These are phyloP conservation scores for Eucalyptus cloeziana DNA, from an alignment of 345 rosid genomes.

Conservation along the genomic window DNA sequence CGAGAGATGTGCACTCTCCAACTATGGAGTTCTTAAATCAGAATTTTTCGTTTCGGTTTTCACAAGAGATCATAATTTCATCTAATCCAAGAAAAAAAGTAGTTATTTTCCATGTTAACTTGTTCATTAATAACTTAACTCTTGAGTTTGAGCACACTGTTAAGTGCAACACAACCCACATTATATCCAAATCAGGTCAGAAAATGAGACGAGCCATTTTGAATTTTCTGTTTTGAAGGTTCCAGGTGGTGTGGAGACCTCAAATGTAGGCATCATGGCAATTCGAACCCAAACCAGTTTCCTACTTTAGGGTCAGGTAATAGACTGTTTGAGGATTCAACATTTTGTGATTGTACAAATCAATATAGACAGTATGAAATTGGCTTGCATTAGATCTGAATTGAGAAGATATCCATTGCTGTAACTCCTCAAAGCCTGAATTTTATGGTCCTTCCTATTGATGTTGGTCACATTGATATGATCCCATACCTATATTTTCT, in stretches of 20 bases:
- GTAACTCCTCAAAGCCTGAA: background rate
- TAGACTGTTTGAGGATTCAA: background rate
- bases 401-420: background rate
- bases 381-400: background rate
- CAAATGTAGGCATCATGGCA: background rate
- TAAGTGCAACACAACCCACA: background rate
- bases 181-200: background rate
- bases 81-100: background rate
- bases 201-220: background rate
- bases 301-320: background rate
- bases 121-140: background rate
- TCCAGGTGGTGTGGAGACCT: background rate
- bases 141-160: background rate
- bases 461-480: background rate
- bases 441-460: background rate
- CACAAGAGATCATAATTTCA: background rate
- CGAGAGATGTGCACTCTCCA: background rate
- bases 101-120: background rate
- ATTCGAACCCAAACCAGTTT: background rate
- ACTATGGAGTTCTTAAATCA: background rate
- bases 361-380: background rate
- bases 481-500: background rate
- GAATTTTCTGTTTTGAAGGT: background rate
- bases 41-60: background rate
- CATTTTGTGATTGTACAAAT: background rate